Conservation (phyloP, 495 filamentous ascomycete genomes). For the Neurospora intermedia region DNA sequence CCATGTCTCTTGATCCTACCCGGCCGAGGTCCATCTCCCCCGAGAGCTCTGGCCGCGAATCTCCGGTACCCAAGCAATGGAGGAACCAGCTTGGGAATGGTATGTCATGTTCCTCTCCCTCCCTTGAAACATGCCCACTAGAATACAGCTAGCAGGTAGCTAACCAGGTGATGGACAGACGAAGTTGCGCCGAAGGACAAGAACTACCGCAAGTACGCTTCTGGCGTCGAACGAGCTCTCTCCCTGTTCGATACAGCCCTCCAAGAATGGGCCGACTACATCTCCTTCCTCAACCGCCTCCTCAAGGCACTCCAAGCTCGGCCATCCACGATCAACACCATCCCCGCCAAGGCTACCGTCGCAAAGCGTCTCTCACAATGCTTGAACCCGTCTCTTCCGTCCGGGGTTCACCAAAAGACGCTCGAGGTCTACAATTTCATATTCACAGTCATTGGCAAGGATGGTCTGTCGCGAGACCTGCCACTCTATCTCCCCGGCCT, state of each 20-base stretch:
- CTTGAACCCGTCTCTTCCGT: conserved; percentile 82
- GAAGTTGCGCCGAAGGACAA: conserved; percentile 76
- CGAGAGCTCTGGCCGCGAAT: conserved; percentile 65
- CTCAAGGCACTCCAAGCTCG: conserved; percentile 89
- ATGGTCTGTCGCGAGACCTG: conserved; percentile 70
- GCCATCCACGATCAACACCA: conserved; percentile 54
- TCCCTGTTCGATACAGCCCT: conserved; percentile 84
- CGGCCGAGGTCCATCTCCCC: conserved; percentile 56
- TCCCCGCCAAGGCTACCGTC: conserved; percentile 76
- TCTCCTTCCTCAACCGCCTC: conserved; percentile 85
- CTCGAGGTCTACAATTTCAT: conserved; percentile 88
- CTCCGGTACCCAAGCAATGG: conserved; percentile 54
- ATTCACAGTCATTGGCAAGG: conserved; percentile 64
- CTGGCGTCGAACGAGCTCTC: conserved; percentile 76
- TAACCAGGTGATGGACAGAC: conserved; percentile 24
- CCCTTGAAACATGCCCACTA: conserved; percentile 5
- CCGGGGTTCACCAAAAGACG: conserved; percentile 96
- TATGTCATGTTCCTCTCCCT: conserved; percentile 13
- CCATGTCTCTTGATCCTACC: conserved; percentile 64
- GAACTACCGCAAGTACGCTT: conserved; percentile 81
- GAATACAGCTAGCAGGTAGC: conserved; percentile 3
- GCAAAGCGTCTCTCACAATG: conserved; percentile 92
- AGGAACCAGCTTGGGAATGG: conserved; percentile 41
- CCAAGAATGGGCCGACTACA: conserved; percentile 99
- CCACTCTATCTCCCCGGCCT: conserved; percentile 83